A percentile compares a stretch with the other conserved stretches of the same genome.
Evolutionary conservation across 2,329 filamentous ascomycete genomes (phyloP).

Genomic region (Ceratocystis colombiana): DNA sequence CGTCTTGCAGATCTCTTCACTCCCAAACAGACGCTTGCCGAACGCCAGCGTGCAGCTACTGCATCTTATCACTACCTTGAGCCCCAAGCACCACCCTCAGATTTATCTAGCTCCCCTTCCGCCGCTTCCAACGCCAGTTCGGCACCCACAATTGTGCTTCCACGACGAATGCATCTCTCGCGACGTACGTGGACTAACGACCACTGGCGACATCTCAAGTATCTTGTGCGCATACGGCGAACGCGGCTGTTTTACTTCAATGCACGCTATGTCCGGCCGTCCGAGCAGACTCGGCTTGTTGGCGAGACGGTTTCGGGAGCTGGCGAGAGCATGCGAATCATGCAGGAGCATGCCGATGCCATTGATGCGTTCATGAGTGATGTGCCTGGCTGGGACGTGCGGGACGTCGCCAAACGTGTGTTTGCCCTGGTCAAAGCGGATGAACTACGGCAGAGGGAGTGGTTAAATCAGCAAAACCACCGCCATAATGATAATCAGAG

Average conservation of each 20-base stretch:
- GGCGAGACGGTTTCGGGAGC: conserved; percentile 42
- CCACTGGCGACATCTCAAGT: conserved; percentile 47
- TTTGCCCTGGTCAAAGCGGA: conserved; percentile 33
- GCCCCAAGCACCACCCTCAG: conserved; percentile 5
- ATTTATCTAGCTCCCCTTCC: conserved; percentile 13
- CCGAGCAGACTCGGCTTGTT: conserved; percentile 33
- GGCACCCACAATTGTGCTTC: conserved; percentile 27
- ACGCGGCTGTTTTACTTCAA: conserved; percentile 35
- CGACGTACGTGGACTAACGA: conserved; percentile 40
- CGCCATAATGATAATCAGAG: not conserved
- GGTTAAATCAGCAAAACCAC: conserved; percentile 17
- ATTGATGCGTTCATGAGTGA: conserved; percentile 44
- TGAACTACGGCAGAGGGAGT: conserved; percentile 22
- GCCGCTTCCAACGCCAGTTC: conserved; percentile 30
- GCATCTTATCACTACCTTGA: conserved; percentile 23
- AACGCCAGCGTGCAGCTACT: conserved; percentile 13
- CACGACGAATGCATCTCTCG: conserved; percentile 32
- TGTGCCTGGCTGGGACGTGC: conserved; percentile 43
- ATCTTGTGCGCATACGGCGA: conserved; percentile 42
- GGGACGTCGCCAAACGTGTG: conserved; percentile 41
- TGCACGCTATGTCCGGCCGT: conserved; percentile 18
- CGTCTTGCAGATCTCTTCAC: conserved; percentile 23
- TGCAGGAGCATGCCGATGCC: conserved; percentile 49
- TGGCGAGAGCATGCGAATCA: conserved; percentile 40
- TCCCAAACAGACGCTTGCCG: conserved; percentile 7